Evolutionary conservation across 805 yeast genomes (phyloP), one percentile per base, ranked within the genome.

Genomic region (Candida methanosorbosa): DNA sequence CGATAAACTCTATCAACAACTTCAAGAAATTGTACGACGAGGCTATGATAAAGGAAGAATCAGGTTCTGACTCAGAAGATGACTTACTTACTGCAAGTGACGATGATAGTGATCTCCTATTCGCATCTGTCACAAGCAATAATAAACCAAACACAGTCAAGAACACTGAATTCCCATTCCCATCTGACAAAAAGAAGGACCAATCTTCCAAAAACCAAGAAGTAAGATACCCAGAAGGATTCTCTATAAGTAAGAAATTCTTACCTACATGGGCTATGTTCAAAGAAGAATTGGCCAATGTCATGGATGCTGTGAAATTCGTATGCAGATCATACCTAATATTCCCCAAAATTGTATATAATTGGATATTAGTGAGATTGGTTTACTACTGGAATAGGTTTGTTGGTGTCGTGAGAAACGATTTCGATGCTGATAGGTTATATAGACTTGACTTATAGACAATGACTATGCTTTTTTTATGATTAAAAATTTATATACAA

Each of bases 341-440:
- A 27, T 69, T 90, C 42, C 97, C 97, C 9, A 63, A 64, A 36
- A 70, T 76, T 36, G 27, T 82, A 1, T 74, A 70, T 59, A 67
- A 71, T 25, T 43, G 74, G 36, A 43, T 59, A 9, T 43, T 86
- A 32, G 60, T 66, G 36, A 64, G 75, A 40, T 30, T 72, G 25
- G 70, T 68, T 38, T 61, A 65, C 27, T 66, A 72, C 54, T 90
- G 96, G 96, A 78, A 81, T 49, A 54, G 53, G 25, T 82, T 85
- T 50, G 67, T 85, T 37, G 95, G 94, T n/a, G 69, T 67, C 29
- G 61, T 53, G 21, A 42, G 53, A 14, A 51, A 53, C 22, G 60
- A 56, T 31, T 57, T 57, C 31, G 60, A 57, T 38, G 35, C 46
- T 9, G 38, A 49, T 17, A 44, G 59, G 34, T 45, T 59, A 32